These are phyloP conservation scores for Leccinum longicurvipes DNA, from an alignment of 768 basidiomycete genomes.

Conservation along the genomic window DNA sequence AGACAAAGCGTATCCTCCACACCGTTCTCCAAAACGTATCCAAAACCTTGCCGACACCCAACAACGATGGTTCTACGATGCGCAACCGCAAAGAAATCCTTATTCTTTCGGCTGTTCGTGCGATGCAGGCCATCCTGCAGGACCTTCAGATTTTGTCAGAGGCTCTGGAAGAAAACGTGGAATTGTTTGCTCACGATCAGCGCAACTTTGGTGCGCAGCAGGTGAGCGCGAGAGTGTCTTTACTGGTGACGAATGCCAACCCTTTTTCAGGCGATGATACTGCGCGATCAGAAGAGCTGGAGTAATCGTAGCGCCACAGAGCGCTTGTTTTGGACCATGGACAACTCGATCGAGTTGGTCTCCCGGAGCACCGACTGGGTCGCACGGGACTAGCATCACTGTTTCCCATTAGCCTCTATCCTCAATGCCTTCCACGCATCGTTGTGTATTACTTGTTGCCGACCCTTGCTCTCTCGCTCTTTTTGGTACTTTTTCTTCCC, in stretches of 20 bases:
- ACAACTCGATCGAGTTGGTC: conserved; percentile 85
- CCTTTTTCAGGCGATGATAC: conserved; percentile 77
- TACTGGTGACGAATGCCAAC: not conserved
- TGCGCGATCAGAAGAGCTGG: conserved; percentile 96
- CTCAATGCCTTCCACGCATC: not conserved
- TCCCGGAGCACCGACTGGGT: conserved; percentile 87
- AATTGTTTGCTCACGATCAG: conserved; percentile 89
- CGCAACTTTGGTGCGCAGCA: conserved; percentile 97
- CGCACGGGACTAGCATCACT: conserved; percentile 51
- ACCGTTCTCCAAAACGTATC: conserved; percentile 86
- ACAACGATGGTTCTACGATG: conserved; percentile 41
- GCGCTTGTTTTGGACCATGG: conserved; percentile 87
- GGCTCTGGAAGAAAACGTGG: conserved; percentile 87
- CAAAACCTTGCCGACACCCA: conserved; percentile 62
- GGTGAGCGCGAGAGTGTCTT: conserved; percentile 41
- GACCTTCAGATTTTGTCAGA: conserved; percentile 86
- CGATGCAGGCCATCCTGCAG: conserved; percentile 79
- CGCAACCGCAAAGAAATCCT: conserved; percentile 79
- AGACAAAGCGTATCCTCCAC: conserved; percentile 90
- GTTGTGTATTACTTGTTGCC: conserved; percentile 13
- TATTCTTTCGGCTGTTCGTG: conserved; percentile 68
- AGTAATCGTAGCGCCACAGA: conserved; percentile 89
- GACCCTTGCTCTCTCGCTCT: not conserved
- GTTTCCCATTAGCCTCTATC: not conserved
- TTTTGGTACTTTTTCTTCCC: conserved; percentile 8